Percentiles rank a stretch among this genome's conserved stretches.
phyloP scores from a whole-genome alignment of 2,329 filamentous ascomycete genomes.

The Fusarium austroafricanum region DNA sequence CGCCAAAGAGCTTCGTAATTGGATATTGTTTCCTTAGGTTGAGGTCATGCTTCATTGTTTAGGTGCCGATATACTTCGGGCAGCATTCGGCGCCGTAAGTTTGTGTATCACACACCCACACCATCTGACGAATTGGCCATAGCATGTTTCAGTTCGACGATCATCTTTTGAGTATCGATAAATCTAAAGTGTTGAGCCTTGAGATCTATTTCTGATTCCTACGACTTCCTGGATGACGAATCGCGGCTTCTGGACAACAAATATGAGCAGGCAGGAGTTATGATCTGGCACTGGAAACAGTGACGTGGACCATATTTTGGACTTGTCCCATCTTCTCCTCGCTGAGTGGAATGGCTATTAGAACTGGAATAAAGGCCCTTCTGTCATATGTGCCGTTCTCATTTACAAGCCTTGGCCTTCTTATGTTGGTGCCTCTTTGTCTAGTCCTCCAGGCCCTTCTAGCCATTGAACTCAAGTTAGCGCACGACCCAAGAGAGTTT shows the following conservation, averaged over 20 bases:
- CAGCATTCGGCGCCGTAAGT: background rate
- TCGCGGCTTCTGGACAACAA: background rate
- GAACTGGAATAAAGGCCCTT: background rate
- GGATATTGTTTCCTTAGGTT: background rate
- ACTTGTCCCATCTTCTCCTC: too few relatives aligned
- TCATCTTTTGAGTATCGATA: background rate
- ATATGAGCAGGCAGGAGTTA: background rate
- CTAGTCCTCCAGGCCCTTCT: background rate
- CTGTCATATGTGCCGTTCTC: background rate
- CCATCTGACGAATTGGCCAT: background rate
- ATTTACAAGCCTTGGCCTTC: background rate
- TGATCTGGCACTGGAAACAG: background rate
- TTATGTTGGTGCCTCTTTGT: background rate
- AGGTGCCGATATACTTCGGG: constrained; percentile 16
- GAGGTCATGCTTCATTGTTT: background rate
- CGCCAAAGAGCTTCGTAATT: background rate
- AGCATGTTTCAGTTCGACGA: background rate
- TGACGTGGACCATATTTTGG: background rate
- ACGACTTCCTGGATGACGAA: background rate
- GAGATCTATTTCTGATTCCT: background rate
- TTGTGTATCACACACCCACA: background rate
- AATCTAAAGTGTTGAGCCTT: background rate
- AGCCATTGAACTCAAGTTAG: background rate
- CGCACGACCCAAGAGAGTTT: background rate
- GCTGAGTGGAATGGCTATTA: background rate